Percentiles rank a stretch among this genome's conserved stretches.
Evolutionary conservation across 331 rosid genomes (phyloP).

Genomic region (Phaseolus coccineus): DNA sequence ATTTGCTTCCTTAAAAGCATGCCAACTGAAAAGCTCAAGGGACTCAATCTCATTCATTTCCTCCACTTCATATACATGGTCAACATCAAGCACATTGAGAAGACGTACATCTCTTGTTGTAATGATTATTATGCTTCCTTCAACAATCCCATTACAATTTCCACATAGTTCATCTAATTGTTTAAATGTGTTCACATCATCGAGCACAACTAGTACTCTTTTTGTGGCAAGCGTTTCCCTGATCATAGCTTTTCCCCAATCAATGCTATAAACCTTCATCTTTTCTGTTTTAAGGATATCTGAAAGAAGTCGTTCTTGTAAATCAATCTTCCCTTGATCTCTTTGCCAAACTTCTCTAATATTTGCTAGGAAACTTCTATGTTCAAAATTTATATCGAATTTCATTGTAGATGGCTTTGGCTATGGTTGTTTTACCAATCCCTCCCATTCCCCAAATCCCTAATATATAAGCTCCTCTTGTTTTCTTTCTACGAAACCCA

Average conservation of each 20-base stretch:
- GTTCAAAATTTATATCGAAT: not conserved
- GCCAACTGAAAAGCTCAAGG: slow-evolving; percentile 24
- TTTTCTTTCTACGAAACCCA: no score
- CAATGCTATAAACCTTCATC: not conserved
- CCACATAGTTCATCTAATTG: not conserved
- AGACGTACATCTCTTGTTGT: slow-evolving; percentile 24
- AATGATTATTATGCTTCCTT: slow-evolving; percentile 16
- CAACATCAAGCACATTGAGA: not conserved
- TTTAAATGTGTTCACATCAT: not conserved
- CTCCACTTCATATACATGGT: not conserved
- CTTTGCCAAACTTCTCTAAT: not conserved
- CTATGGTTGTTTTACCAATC: slow-evolving; percentile 26
- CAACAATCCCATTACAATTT: not conserved
- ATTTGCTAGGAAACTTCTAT: not conserved
- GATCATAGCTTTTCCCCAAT: not conserved
- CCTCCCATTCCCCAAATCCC: slow-evolving; percentile 41
- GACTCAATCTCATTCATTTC: slow-evolving; percentile 5
- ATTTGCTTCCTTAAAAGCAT: not conserved
- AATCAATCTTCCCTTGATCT: not conserved
- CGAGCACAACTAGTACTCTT: slow-evolving; percentile 6
- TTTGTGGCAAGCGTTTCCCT: not conserved
- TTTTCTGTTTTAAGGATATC: not conserved
- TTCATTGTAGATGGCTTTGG: slow-evolving; percentile 35
- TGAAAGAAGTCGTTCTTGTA: slow-evolving; percentile 12
- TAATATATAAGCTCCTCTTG: not conserved